Evolutionary conservation across 805 yeast genomes (phyloP).

Genomic region (Maudiozyma serrabonitensis): DNA sequence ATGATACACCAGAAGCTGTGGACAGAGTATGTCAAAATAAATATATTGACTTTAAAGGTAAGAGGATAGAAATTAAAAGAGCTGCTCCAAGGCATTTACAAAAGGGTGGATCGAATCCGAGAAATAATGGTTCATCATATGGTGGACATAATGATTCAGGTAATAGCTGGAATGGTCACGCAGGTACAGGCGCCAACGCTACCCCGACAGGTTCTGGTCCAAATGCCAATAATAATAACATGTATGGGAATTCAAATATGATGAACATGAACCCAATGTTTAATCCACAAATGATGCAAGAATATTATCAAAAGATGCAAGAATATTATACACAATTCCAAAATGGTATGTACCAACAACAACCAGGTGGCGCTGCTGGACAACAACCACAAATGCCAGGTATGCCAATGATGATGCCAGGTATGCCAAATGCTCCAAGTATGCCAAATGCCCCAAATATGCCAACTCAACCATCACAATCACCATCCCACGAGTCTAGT

Average conservation of each 20-base stretch:
- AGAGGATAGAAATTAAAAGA: conserved; percentile 72
- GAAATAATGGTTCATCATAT: not conserved
- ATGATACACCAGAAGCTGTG: conserved; percentile 89
- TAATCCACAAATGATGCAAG: conserved; percentile 49
- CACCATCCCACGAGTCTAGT: conserved; percentile 11
- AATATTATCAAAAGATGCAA: conserved; percentile 54
- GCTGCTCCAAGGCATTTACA: conserved; percentile 78
- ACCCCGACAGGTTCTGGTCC: not conserved
- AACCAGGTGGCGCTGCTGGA: conserved; percentile 1
- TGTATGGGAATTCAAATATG: not conserved
- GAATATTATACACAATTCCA: conserved; percentile 35
- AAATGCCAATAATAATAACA: not conserved
- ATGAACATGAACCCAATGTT: conserved; percentile 21
- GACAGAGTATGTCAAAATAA: conserved; percentile 78
- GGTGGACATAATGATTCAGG: not conserved
- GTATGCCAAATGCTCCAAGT: conserved; percentile 1
- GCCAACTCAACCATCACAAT: conserved; percentile 11
- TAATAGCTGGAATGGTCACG: not conserved
- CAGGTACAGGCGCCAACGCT: not conserved
- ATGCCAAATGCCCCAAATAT: conserved; percentile 1
- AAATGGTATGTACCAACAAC: conserved; percentile 27
- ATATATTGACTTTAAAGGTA: conserved; percentile 77
- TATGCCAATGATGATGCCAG: conserved; percentile 1
- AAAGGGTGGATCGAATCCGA: conserved; percentile 12
- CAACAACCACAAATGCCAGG: conserved; percentile 13